Evolutionary conservation across 139 green algal genomes (phyloP), one percentile per base, ranked within the genome.

Genomic region (Micractinium sp.): DNA sequence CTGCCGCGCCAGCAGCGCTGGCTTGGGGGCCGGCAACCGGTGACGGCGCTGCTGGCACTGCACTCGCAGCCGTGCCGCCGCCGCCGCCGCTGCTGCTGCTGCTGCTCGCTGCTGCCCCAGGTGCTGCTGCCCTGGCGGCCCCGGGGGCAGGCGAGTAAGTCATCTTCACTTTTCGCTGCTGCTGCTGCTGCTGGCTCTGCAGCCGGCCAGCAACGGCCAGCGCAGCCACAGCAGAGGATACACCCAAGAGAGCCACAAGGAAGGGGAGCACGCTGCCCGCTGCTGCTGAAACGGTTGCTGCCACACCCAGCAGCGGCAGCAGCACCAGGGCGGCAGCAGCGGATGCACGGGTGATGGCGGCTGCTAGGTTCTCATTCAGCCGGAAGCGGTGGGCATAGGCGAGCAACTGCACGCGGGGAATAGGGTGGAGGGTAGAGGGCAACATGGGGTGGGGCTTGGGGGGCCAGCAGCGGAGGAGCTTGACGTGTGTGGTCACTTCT

Each of bases 301-400:
- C 77, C 4, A 38, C 35, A 2, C 60, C 87, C 31, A 91, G 69
- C 9, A 88, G 61, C 1, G 85, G 75, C 47, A 41, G 36, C 22
- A 89, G 81, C 41, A 78, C 27, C 79, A 87, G 78, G 69, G 63
- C 81, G 2, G 35, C 47, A 0, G 35, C 53, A 4, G 41, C 79
- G 12, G 67, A 76, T 20, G 66, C 25, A 16, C 74, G 66, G 20
- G 36, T 74, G 25, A 89, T 81, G 39, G 69, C 74, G 0, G 87
- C 90, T 23, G 87, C 87, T 53, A 93, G 61, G 84, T 39, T 90
- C 23, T 93, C 87, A 73, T 93, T 90, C 74, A 91, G 73, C 25
- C 90, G 74, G 69, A 93, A 91, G 27, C 77, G 47, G 61, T 91
- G 87, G 9, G 87, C 87, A 31, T 85, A 85, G 7, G 18, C 75